Evolutionary conservation across 495 filamentous ascomycete species (phyloP), one percentile per base, ranked within the genome.

Genomic region (Haplographium delicatum): DNA sequence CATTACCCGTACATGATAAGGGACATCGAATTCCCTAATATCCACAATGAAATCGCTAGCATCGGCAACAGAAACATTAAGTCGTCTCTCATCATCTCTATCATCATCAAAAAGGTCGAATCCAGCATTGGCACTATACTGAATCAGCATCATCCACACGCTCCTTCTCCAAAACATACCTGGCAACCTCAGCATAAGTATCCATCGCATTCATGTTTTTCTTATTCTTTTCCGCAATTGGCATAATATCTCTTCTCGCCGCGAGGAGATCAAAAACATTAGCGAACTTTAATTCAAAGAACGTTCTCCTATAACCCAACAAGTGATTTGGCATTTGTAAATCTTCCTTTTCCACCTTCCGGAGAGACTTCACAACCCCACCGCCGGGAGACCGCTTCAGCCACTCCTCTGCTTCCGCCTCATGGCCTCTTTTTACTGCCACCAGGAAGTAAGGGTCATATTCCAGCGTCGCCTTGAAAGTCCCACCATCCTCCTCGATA

Each of bases 11-110:
- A 99, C 91, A 77, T 99, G 93, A 71, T 99, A 99, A 59, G 91
- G 93, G 61, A 99, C 93, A 71, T 99, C 93, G 65, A 90, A 99
- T 73, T 99, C 93, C 73, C 93, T 83, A 67, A 97, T 96, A 81
- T 99, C 93, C 72, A 96, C 80, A 74, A 99, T 88, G 68, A 85
- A 94, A 79, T 99, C 93, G 77, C 89, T 95, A 44, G 90, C 91
- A 72, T 96, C 88, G 61, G 79, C 76, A 73, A 84, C 81, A 61
- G 77, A 80, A 57, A 73, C 69, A 76, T 85, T 89, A 76, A 75
- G 71, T 83, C 86, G 86, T 87, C 73, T 76, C 68, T 95, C 88
- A 69, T 90, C 79, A 74, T 80, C 79, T 79, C 83, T 73, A 78
- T 83, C 83, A 64, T 96, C 85, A 70, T 96, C 93, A 84, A 95